Conservation (phyloP, 176 grass and related monocot genomes). For the Alloteropsis semialata region DNA sequence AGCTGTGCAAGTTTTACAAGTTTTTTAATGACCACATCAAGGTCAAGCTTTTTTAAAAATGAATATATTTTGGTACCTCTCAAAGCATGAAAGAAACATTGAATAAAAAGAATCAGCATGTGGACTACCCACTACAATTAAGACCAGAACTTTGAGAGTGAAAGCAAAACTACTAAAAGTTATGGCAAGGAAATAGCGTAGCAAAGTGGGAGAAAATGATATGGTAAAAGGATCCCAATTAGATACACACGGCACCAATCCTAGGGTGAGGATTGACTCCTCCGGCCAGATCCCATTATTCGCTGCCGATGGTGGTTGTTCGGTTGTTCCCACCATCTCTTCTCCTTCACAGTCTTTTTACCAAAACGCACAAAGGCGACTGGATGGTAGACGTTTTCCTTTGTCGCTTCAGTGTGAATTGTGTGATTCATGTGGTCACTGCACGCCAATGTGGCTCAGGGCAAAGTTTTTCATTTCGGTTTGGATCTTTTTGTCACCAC, state of each 20-base stretch:
- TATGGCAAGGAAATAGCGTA: background rate
- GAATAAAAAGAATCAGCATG: background rate
- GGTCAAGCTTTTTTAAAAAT: conserved; percentile 1
- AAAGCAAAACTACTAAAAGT: conserved; percentile 30
- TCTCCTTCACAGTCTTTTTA: background rate
- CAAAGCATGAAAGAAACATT: conserved; percentile 23
- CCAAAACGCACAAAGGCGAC: background rate
- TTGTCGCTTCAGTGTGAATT: too few species aligned
- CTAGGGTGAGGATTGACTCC: background rate
- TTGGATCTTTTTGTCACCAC: too few species aligned
- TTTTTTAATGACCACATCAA: background rate
- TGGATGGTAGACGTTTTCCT: background rate
- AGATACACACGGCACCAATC: background rate
- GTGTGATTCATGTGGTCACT: background rate
- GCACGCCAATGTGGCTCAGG: background rate
- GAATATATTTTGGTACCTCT: background rate
- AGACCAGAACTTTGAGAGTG: background rate
- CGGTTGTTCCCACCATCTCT: background rate
- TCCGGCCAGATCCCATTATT: background rate
- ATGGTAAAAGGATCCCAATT: background rate
- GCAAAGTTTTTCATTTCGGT: too few species aligned
- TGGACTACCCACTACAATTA: conserved; percentile 26
- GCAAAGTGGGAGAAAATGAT: background rate
- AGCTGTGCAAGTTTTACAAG: background rate
- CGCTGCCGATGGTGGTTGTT: background rate